Evolutionary conservation across 495 filamentous ascomycete species (phyloP).

Genomic region (Penicillium daleae): DNA sequence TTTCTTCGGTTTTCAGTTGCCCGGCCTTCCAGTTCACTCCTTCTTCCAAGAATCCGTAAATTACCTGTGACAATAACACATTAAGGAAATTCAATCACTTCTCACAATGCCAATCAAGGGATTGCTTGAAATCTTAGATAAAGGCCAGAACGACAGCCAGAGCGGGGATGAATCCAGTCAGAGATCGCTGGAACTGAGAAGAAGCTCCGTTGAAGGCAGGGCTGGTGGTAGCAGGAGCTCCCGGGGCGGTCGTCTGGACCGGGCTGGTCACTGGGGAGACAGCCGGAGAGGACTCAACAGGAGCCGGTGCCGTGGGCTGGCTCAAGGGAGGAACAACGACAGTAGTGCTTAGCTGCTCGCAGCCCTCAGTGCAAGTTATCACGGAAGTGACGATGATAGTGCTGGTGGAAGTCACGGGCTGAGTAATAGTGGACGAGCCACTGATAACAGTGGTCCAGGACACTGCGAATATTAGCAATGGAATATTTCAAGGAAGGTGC

Average conservation of each 20-base stretch:
- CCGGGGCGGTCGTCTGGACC: slow-evolving; percentile 13
- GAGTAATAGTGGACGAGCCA: slow-evolving; percentile 30
- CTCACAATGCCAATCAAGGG: background rate
- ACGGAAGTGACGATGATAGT: slow-evolving; percentile 31
- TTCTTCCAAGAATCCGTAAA: background rate
- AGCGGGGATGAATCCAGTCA: slow-evolving; percentile 27
- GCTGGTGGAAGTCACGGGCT: slow-evolving; percentile 33
- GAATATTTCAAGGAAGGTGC: background rate
- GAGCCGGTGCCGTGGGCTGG: slow-evolving; percentile 11
- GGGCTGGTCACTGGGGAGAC: slow-evolving; percentile 5
- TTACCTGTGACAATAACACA: background rate
- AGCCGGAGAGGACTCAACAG: slow-evolving; percentile 11
- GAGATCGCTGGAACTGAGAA: slow-evolving; percentile 27
- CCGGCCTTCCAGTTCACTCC: background rate
- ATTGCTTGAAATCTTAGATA: slow-evolving; percentile 17
- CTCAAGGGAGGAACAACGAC: slow-evolving; percentile 8
- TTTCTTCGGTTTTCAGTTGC: slow-evolving; percentile 9
- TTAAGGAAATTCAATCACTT: background rate
- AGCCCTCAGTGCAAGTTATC: slow-evolving; percentile 27
- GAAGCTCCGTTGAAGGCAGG: slow-evolving; percentile 30
- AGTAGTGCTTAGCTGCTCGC: slow-evolving; percentile 8
- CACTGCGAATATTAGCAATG: slow-evolving; percentile 23
- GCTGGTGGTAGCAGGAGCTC: slow-evolving; percentile 17
- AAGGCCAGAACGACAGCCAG: slow-evolving; percentile 22
- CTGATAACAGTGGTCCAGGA: slow-evolving; percentile 32